phyloP scores from a whole-genome alignment of 2,329 filamentous ascomycete genomes.

The Talaromyces sp. region DNA sequence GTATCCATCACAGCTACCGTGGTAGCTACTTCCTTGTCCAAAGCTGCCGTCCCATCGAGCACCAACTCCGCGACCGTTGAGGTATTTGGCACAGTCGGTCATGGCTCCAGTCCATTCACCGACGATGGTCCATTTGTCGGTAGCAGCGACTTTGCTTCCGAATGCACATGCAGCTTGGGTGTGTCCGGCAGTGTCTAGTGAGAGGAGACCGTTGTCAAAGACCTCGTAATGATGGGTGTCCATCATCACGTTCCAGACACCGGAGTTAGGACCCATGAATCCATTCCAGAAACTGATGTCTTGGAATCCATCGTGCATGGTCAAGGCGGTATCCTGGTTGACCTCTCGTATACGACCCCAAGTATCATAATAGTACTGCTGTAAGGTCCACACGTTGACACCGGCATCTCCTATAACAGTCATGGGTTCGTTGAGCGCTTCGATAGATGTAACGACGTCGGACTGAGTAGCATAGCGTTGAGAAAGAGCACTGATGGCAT shows the following conservation, averaged over 20 bases:
- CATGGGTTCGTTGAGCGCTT: slow-evolving; percentile 45
- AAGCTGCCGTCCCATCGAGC: slow-evolving; percentile 58
- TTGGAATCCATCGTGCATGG: slow-evolving; percentile 52
- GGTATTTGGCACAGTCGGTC: slow-evolving; percentile 56
- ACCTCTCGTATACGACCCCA: slow-evolving; percentile 47
- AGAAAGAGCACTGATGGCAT: slow-evolving; percentile 57
- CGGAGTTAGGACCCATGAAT: slow-evolving; percentile 51
- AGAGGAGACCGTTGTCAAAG: slow-evolving; percentile 54
- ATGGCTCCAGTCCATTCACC: slow-evolving; percentile 68
- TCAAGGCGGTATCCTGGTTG: slow-evolving; percentile 49
- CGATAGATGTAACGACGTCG: slow-evolving; percentile 56
- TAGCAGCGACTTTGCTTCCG: slow-evolving; percentile 47
- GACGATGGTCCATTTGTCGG: slow-evolving; percentile 65
- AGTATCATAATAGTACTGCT: slow-evolving; percentile 56
- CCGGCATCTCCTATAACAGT: slow-evolving; percentile 31
- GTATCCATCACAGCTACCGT: slow-evolving; percentile 56
- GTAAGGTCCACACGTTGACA: slow-evolving; percentile 44
- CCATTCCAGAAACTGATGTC: slow-evolving; percentile 58
- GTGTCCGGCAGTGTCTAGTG: slow-evolving; percentile 53
- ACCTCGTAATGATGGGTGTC: slow-evolving; percentile 70
- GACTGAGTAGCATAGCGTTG: slow-evolving; percentile 56
- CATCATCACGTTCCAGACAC: slow-evolving; percentile 53
- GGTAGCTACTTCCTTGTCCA: slow-evolving; percentile 39
- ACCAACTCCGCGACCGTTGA: slow-evolving; percentile 58
- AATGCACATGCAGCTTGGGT: slow-evolving; percentile 56